A percentile compares a stretch with the other conserved stretches of the same genome.
These are phyloP conservation scores for Xerocomus nothofagi DNA, from an alignment of 1,284 basidiomycete species.

Conservation along the genomic window DNA sequence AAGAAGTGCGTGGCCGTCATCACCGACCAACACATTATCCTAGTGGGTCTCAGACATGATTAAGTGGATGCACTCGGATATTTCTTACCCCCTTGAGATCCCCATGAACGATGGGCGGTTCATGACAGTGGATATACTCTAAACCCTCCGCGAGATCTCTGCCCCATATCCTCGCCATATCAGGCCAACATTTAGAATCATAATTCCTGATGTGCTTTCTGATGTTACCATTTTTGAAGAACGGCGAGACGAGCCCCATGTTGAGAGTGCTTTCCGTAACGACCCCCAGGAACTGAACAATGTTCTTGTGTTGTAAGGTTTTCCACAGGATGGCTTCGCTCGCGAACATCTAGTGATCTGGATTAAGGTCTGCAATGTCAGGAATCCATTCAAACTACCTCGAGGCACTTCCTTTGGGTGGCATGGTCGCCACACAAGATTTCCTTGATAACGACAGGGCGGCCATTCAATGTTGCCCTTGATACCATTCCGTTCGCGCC, in stretches of 20 bases:
- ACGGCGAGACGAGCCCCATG: slow-evolving; percentile 40
- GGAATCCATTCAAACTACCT: slow-evolving; percentile 14
- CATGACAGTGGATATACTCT: slow-evolving; percentile 34
- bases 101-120: slow-evolving; percentile 38
- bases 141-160: slow-evolving; percentile 35
- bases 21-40: slow-evolving; percentile 37
- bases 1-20: slow-evolving; percentile 30
- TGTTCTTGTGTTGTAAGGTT: slow-evolving; percentile 29
- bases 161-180: slow-evolving; percentile 25
- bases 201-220: slow-evolving; percentile 23
- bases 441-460: slow-evolving; percentile 22
- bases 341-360: slow-evolving; percentile 23
- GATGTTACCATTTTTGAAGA: slow-evolving; percentile 39
- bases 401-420: slow-evolving; percentile 3
- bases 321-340: slow-evolving; percentile 34
- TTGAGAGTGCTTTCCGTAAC: slow-evolving; percentile 11
- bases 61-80: not conserved
- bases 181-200: slow-evolving; percentile 21
- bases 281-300: slow-evolving; percentile 30
- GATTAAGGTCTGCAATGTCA: slow-evolving; percentile 3
- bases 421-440: slow-evolving; percentile 6
- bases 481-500: slow-evolving; percentile 13
- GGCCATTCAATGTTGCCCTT: slow-evolving; percentile 7
- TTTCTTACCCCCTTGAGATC: slow-evolving; percentile 40
- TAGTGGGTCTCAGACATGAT: slow-evolving; percentile 15